Base-by-base conservation (phyloP, 2,329 filamentous ascomycete species). In the Bipolaris sorokiniana region DNA sequence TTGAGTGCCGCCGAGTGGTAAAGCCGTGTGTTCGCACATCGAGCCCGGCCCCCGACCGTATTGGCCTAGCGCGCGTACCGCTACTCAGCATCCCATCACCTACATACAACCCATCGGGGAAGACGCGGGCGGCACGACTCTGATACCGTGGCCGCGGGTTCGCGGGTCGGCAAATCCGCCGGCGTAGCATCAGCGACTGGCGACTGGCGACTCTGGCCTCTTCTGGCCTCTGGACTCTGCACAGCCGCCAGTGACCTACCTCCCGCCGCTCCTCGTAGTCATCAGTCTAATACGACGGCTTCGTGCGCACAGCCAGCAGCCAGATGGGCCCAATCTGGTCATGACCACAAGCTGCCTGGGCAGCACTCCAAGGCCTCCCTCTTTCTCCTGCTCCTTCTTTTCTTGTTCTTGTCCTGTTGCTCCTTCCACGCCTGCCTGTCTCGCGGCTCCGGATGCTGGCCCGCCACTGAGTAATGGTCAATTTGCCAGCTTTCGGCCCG, bases 91-190 rank as follows among this genome's bases (percentile, higher is more conserved):
- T 20, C 42, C 46, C 45, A 34, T 56, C 52, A 52, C 51, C 58
- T 51, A 58, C 34, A 28, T 28, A 10, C 9, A 10, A 10, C 9
- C 26, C 26, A 38, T 56, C 56, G 56, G 52, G 59, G 59, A 56
- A 56, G 36, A 36, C 49, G 54, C 57, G 62, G 56, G 56, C 56
- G 51, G 37, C 36, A 56, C 42, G 38, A 51, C 34, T 58, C 56
- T 51, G 55, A 56, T 58, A 54, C 63, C 63, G 61, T 61, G 59
- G 61, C 57, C 36, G 51, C 60, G 63, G 63, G 59, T 56, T 55
- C 36, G 56, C 63, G 59, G 61, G 53, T 64, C 61, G 58, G 62
- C 55, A 63, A 49, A 61, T 59, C 59, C 62, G 57, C 60, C 54
- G 38, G 49, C 44, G 38, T 52, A 53, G 58, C 50, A 28, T 28